Evolutionary conservation across 768 basidiomycete species (phyloP).

Genomic region (button mushroom (Agaricus bisporus)): DNA sequence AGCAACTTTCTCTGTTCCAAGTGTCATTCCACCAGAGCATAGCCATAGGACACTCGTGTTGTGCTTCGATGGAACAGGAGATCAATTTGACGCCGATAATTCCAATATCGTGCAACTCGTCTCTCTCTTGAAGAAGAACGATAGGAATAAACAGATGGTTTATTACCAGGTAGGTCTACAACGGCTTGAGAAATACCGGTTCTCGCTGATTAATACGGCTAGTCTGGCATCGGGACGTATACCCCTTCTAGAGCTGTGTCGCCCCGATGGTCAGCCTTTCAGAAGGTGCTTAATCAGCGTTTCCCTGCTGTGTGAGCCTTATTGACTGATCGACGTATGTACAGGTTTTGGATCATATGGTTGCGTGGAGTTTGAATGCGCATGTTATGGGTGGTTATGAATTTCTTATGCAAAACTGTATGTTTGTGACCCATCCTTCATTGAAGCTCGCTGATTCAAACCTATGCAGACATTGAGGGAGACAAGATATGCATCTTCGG

Average conservation of each 20-base stretch:
- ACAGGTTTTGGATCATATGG: constrained; percentile 40
- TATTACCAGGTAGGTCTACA: constrained; percentile 43
- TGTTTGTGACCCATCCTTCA: constrained; percentile 6
- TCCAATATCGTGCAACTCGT: constrained; percentile 50
- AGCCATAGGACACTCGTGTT: constrained; percentile 38
- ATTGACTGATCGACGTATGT: neutral
- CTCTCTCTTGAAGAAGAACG: constrained; percentile 46
- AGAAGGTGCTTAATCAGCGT: constrained; percentile 24
- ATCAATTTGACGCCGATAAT: constrained; percentile 47
- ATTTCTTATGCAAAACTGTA: constrained; percentile 56
- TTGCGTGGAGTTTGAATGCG: constrained; percentile 42
- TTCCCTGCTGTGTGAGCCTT: neutral
- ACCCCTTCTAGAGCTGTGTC: constrained; percentile 29
- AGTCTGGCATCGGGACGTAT: constrained; percentile 52
- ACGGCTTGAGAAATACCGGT: neutral
- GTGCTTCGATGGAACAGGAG: constrained; percentile 55
- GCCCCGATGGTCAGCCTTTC: constrained; percentile 29
- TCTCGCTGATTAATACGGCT: neutral
- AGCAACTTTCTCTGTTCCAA: constrained; percentile 17
- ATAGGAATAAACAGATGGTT: constrained; percentile 45
- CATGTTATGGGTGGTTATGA: constrained; percentile 55
- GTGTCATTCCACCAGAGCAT: constrained; percentile 35
- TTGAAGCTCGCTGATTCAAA: too few relatives aligned
- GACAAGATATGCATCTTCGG: constrained; percentile 62
- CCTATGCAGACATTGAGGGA: constrained; percentile 33